Conservation (phyloP, 371 early-diverging fungal species). For the Mucor circinelloides region DNA sequence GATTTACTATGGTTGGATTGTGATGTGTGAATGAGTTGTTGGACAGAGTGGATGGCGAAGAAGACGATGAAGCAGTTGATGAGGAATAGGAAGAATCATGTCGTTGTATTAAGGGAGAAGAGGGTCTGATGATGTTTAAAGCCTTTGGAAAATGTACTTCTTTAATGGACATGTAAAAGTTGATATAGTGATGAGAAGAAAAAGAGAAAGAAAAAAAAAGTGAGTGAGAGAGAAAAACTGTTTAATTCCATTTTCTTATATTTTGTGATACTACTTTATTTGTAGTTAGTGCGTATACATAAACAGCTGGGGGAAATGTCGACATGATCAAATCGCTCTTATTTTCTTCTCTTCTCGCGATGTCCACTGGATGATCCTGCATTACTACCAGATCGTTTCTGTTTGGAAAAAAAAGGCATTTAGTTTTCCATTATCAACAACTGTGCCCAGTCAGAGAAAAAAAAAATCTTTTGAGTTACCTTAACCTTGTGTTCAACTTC, state of each 20-base stretch:
- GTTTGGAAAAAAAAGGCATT: neutral
- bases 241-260: neutral
- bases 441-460: neutral
- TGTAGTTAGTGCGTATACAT: neutral
- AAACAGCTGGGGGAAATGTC: neutral
- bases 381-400: constrained; percentile 34
- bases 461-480: constrained; percentile 16
- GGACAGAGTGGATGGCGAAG: constrained; percentile 28
- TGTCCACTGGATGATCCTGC: constrained; percentile 17
- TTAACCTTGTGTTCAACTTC: constrained; percentile 75
- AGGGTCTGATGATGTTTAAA: constrained; percentile 36
- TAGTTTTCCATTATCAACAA: neutral
- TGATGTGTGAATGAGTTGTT: constrained; percentile 17
- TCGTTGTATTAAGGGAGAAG: constrained; percentile 15
- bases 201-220: neutral
- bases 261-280: neutral
- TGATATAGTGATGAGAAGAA: constrained; percentile 3
- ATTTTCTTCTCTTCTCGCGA: constrained; percentile 31
- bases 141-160: constrained; percentile 35
- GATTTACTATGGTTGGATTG: constrained; percentile 18
- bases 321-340: neutral
- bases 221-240: neutral
- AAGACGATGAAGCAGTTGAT: constrained; percentile 27
- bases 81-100: constrained; percentile 25
- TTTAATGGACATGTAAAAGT: constrained; percentile 22